A percentile compares a stretch with the other conserved stretches of the same genome.
Conservation (phyloP, 352 stramenopile genomes). For the Pythium angustatum region DNA sequence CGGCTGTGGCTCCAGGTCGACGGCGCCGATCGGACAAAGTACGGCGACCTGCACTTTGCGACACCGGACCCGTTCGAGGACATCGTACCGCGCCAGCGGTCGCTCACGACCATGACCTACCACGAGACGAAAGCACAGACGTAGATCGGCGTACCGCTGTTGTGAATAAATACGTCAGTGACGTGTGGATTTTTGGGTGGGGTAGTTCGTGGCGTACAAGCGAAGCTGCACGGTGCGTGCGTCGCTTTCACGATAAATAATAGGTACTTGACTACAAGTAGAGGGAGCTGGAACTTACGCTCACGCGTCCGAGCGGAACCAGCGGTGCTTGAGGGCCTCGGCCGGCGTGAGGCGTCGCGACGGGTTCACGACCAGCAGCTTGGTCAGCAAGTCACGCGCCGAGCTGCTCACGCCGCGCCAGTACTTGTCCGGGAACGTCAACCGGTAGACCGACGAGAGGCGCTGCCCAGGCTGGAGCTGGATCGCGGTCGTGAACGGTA, state of each 20-base stretch:
- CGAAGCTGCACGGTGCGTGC: background rate
- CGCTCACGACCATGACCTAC: conserved; percentile 70
- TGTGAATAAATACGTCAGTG: conserved; percentile 23
- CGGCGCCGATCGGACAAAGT: conserved; percentile 42
- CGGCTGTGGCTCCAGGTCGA: conserved; percentile 68
- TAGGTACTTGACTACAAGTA: background rate
- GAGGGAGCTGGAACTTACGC: background rate
- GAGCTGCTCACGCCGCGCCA: conserved; percentile 61
- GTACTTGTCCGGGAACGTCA: conserved; percentile 78
- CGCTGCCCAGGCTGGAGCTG: conserved; percentile 62
- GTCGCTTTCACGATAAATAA: conserved; percentile 17
- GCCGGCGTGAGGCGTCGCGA: conserved; percentile 45
- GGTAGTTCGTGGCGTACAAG: too few species aligned
- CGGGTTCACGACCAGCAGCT: conserved; percentile 65
- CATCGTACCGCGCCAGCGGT: conserved; percentile 52
- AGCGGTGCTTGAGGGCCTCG: conserved; percentile 58
- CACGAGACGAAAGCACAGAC: background rate
- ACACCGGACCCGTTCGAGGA: conserved; percentile 67
- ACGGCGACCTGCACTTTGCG: conserved; percentile 64
- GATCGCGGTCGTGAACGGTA: conserved; percentile 65
- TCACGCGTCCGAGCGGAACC: conserved; percentile 34
- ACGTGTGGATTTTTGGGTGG: conserved; percentile 2
- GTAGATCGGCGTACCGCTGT: background rate
- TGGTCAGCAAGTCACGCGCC: conserved; percentile 59
- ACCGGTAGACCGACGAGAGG: conserved; percentile 59